Conservation (phyloP, 2,329 filamentous ascomycete species). For the Chaetomium sp. region DNA sequence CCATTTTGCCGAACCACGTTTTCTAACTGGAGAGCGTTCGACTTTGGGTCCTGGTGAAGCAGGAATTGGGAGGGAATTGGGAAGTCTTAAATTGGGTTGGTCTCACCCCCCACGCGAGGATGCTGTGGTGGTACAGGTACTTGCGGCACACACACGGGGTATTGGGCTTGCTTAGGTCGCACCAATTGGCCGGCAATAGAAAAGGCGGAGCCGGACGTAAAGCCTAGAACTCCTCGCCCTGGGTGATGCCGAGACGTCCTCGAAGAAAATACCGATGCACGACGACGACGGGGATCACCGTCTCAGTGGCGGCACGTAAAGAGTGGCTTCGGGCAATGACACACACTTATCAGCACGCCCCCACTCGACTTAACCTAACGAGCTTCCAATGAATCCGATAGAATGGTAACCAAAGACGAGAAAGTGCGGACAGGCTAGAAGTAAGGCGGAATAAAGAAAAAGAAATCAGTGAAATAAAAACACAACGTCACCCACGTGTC, state of each 20-base stretch:
- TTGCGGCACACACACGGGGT: not conserved
- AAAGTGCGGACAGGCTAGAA: too few species aligned
- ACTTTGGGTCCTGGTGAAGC: too few species aligned
- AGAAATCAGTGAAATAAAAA: too few species aligned
- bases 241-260: not conserved
- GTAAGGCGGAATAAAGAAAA: too few species aligned
- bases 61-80: too few species aligned
- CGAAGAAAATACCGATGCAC: not conserved
- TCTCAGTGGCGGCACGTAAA: not conserved
- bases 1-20: constrained; percentile 37
- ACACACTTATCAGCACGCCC: not conserved
- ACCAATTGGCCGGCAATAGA: not conserved
- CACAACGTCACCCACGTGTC: too few species aligned
- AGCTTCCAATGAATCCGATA: not conserved
- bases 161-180: not conserved
- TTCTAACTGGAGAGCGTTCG: not conserved
- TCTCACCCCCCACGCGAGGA: constrained; percentile 4
- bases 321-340: not conserved
- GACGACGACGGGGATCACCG: not conserved
- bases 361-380: not conserved
- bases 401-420: not conserved
- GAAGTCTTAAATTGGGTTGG: not conserved
- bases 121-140: not conserved
- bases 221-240: not conserved
- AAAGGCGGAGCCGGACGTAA: not conserved